Evolutionary conservation across 768 basidiomycete genomes (phyloP).

Genomic region (Lactifluus volemus): DNA sequence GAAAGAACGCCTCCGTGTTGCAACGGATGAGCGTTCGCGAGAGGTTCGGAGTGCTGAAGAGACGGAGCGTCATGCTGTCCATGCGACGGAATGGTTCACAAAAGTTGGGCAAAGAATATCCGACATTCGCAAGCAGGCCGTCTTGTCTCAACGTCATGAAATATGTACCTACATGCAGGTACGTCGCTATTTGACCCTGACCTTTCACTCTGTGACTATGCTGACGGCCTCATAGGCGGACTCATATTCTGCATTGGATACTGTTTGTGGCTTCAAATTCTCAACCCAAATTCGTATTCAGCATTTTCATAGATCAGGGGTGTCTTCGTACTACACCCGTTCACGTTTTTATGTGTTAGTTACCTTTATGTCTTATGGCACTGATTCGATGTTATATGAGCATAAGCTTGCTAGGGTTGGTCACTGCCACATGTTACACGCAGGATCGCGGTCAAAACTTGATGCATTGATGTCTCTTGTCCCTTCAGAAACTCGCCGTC

Average conservation of each 20-base stretch:
- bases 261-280: background rate
- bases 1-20: slow-evolving; percentile 66
- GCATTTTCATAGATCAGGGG: background rate
- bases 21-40: slow-evolving; percentile 69
- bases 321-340: background rate
- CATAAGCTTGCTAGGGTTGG: no score
- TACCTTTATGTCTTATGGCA: background rate
- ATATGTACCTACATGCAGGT: background rate
- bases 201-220: background rate
- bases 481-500: no score
- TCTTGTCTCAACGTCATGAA: background rate
- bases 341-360: background rate
- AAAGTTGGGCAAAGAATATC: slow-evolving; percentile 43
- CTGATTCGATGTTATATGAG: no score
- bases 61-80: slow-evolving; percentile 55
- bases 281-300: background rate
- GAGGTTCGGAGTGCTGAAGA: slow-evolving; percentile 77
- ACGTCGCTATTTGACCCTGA: background rate
- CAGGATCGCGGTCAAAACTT: no score
- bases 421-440: no score
- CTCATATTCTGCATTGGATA: background rate
- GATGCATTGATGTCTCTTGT: no score
- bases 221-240: background rate
- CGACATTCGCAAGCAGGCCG: slow-evolving; percentile 26
- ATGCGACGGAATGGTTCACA: slow-evolving; percentile 67